Evolutionary conservation across 805 yeast species (phyloP).

Genomic region (Kazachstania bromeliacearum): DNA sequence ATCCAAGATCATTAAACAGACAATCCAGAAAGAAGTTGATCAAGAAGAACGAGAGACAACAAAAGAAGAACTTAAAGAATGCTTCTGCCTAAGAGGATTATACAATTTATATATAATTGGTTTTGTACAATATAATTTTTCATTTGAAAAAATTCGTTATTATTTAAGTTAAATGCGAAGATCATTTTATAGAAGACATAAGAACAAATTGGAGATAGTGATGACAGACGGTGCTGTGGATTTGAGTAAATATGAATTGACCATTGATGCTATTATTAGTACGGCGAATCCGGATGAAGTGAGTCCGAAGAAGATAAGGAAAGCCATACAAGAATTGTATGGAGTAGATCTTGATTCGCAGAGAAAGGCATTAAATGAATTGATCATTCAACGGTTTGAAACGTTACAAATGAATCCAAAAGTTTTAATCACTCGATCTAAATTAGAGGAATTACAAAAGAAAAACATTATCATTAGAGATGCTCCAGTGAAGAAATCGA

Average conservation of each 20-base stretch:
- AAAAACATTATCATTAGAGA: slow-evolving; percentile 39
- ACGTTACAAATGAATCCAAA: slow-evolving; percentile 33
- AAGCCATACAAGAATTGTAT: slow-evolving; percentile 63
- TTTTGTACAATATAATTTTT: no score
- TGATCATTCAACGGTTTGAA: slow-evolving; percentile 51
- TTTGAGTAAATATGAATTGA: slow-evolving; percentile 29
- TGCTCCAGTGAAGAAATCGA: slow-evolving; percentile 3
- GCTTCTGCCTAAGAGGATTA: no score
- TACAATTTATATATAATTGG: no score
- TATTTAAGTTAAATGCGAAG: no score
- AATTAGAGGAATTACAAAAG: slow-evolving; percentile 29
- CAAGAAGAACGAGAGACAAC: slow-evolving; percentile 63
- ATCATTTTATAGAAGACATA: no score
- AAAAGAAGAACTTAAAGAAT: slow-evolving; percentile 63
- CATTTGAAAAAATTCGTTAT: no score
- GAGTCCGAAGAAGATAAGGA: slow-evolving; percentile 61
- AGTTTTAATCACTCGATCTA: slow-evolving; percentile 24
- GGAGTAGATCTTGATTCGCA: slow-evolving; percentile 42
- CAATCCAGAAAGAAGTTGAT: slow-evolving; percentile 75
- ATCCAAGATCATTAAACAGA: slow-evolving; percentile 77
- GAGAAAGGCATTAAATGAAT: slow-evolving; percentile 48
- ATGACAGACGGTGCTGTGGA: no score
- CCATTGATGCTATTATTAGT: slow-evolving; percentile 64
- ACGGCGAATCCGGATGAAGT: slow-evolving; percentile 62
- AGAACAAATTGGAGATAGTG: no score